A percentile compares a stretch with the other conserved stretches of the same genome.
Conservation (phyloP, 495 filamentous ascomycete genomes). For the Aspergillus homomorphus region DNA sequence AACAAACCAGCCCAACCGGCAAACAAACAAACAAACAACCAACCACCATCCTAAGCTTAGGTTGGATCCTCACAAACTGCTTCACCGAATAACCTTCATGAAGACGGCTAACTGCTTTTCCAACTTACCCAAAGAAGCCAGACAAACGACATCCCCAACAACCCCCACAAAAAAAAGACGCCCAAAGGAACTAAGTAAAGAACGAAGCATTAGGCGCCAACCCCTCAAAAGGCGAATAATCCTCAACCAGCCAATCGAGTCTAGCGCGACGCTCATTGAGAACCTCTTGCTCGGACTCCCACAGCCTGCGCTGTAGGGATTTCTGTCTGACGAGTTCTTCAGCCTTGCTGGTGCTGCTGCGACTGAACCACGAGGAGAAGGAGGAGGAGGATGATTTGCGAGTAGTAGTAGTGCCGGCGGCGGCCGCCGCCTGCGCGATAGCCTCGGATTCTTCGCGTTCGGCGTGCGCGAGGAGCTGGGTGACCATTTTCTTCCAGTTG, state of each 20-base stretch:
- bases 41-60: too few relatives aligned
- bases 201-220: conserved; percentile 36
- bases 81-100: too few relatives aligned
- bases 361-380: conserved; percentile 42
- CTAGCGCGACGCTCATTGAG: conserved; percentile 39
- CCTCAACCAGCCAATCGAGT: conserved; percentile 33
- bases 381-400: not conserved
- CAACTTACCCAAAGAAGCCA: not conserved
- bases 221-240: conserved; percentile 29
- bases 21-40: not conserved
- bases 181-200: conserved; percentile 39
- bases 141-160: not conserved
- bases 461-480: conserved; percentile 49
- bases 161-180: not conserved
- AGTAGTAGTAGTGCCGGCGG: too few relatives aligned
- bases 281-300: conserved; percentile 40
- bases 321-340: conserved; percentile 20
- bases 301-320: conserved; percentile 31
- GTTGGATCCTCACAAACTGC: too few relatives aligned
- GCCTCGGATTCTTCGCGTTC: conserved; percentile 41
- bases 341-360: conserved; percentile 22
- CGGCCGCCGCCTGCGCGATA: conserved; percentile 34
- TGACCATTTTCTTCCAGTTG: conserved; percentile 75
- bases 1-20: not conserved
- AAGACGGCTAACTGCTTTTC: too few relatives aligned